These are phyloP conservation scores for Pythium biforme DNA, from an alignment of 352 stramenopile species.

Conservation along the genomic window DNA sequence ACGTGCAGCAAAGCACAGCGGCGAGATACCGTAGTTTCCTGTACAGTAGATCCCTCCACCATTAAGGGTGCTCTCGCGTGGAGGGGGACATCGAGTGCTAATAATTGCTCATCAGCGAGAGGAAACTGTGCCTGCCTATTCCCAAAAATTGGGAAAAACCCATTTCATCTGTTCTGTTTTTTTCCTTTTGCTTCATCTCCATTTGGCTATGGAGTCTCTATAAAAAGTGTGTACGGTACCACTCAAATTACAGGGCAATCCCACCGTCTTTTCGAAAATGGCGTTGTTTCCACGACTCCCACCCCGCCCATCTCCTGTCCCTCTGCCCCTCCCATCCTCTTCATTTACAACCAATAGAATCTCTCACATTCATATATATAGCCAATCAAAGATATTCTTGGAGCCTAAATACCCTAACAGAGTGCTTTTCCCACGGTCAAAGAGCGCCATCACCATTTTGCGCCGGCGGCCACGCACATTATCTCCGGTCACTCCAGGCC, in stretches of 20 bases:
- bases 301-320: not conserved
- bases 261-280: conserved; percentile 9
- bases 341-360: conserved; percentile 1
- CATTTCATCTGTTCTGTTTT: not conserved
- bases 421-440: not conserved
- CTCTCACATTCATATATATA: not conserved
- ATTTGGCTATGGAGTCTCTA: not conserved
- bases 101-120: too few species aligned
- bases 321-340: conserved; percentile 7
- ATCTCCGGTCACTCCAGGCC: not conserved
- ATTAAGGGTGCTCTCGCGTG: too few species aligned
- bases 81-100: too few species aligned
- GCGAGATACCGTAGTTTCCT: too few species aligned
- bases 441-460: not conserved
- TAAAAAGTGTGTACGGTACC: not conserved
- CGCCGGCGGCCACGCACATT: conserved; percentile 1
- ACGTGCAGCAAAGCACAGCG: too few species aligned
- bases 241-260: not conserved
- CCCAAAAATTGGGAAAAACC: not conserved
- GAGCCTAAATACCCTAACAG: conserved; percentile 1
- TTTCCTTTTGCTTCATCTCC: not conserved
- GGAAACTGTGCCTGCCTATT: not conserved
- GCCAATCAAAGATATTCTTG: conserved; percentile 5
- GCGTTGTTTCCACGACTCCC: not conserved
- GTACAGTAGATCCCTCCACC: too few species aligned